phyloP scores from a whole-genome alignment of 495 filamentous ascomycete genomes.

The Articulospora tetracladia region DNA sequence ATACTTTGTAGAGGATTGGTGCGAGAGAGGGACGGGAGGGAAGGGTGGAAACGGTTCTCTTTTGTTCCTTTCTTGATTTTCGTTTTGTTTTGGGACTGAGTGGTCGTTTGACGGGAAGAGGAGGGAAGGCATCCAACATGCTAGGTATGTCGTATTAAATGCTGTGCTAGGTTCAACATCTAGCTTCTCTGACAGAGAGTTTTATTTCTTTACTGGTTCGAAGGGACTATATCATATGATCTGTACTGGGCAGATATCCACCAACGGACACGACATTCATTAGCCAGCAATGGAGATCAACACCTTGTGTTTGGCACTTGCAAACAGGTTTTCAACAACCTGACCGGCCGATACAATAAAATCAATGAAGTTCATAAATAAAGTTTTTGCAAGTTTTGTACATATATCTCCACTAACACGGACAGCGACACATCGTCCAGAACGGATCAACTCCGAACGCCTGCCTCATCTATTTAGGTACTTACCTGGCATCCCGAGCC shows the following conservation, averaged over 20 bases:
- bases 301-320: too few species aligned
- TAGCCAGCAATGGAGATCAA: too few species aligned
- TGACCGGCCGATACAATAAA: too few species aligned
- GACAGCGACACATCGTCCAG: background rate
- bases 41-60: background rate
- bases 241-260: too few species aligned
- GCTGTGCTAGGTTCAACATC: background rate
- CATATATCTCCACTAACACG: background rate
- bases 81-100: background rate
- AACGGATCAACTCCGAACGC: background rate
- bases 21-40: background rate
- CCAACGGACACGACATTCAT: too few species aligned
- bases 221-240: background rate
- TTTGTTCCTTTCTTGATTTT: background rate
- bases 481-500: background rate
- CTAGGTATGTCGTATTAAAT: background rate
- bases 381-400: too few species aligned
- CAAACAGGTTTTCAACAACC: too few species aligned
- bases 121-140: background rate
- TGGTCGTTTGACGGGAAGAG: background rate
- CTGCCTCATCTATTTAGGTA: background rate
- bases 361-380: too few species aligned
- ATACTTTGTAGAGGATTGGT: conserved; percentile 30
- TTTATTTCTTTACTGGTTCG: background rate
- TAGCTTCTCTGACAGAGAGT: background rate